Percentiles rank a stretch among this genome's conserved stretches.
Conservation (phyloP, 192 early-diverging fungal genomes). For the Entomortierella lignicola region DNA sequence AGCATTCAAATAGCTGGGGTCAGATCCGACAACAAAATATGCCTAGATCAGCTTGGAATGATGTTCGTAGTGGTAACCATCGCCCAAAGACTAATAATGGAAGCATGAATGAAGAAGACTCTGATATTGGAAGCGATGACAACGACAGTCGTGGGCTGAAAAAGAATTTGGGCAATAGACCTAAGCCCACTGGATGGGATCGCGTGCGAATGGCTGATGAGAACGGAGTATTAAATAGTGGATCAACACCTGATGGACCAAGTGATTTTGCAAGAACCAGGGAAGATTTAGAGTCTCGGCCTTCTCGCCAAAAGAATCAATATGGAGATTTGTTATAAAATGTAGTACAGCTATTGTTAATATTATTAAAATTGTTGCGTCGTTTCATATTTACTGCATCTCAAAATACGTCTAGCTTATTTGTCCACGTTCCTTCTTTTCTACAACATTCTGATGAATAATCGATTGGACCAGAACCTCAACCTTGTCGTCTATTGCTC, state of each 20-base stretch:
- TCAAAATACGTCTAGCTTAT: no score
- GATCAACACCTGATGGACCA: conserved; percentile 21
- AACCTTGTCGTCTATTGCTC: background rate
- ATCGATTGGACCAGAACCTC: background rate
- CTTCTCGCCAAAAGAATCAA: conserved; percentile 23
- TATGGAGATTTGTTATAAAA: conserved; percentile 39
- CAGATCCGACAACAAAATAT: conserved; percentile 42
- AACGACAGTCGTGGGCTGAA: background rate
- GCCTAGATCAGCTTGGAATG: conserved; percentile 41
- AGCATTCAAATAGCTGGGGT: conserved; percentile 18
- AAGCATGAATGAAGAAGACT: background rate
- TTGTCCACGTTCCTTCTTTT: no score
- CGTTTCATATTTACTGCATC: no score
- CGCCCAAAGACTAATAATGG: background rate
- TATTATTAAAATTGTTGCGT: no score
- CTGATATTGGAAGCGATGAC: background rate
- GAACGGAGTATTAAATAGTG: background rate
- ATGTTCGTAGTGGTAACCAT: conserved; percentile 17
- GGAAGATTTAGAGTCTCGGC: conserved; percentile 34
- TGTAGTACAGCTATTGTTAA: no score
- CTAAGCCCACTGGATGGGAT: conserved; percentile 21
- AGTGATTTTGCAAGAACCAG: conserved; percentile 44
- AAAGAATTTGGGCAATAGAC: background rate
- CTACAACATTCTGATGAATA: no score
- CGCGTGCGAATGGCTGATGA: conserved; percentile 6